Conservation (phyloP, 768 basidiomycete species). For the Kockovaella imperatae region DNA sequence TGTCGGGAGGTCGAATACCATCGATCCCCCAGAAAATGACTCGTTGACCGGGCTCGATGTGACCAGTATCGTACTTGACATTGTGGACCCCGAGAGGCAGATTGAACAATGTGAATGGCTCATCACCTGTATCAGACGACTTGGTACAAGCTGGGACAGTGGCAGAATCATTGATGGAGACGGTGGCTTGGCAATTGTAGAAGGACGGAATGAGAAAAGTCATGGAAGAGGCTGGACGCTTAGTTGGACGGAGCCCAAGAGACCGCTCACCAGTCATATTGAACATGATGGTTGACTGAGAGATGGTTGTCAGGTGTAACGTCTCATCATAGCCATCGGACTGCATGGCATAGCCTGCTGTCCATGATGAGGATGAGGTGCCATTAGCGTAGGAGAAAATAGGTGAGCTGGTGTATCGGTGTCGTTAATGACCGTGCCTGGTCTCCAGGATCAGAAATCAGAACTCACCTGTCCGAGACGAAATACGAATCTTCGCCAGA, state of each 20-base stretch:
- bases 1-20: conserved; percentile 10
- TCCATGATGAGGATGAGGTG: conserved; percentile 17
- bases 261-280: conserved; percentile 27
- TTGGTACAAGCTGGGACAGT: conserved; percentile 29
- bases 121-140: background rate
- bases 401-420: conserved; percentile 13
- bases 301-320: conserved; percentile 18
- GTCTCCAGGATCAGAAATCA: background rate
- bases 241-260: background rate
- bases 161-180: conserved; percentile 27
- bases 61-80: conserved; percentile 14
- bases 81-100: conserved; percentile 26
- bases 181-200: conserved; percentile 21
- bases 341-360: conserved; percentile 25
- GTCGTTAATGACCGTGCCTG: background rate
- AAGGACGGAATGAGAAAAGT: conserved; percentile 27
- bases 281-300: conserved; percentile 18
- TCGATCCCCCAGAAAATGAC: conserved; percentile 37
- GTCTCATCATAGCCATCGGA: conserved; percentile 32
- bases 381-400: conserved; percentile 12
- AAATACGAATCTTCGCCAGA: too few relatives aligned
- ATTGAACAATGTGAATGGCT: conserved; percentile 22
- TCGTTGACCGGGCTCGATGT: conserved; percentile 4
- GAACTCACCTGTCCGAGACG: conserved; percentile 29
- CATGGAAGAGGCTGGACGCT: conserved; percentile 20